Conservation (phyloP, 208 protist species). For the Balamuthia mandrillaris region DNA sequence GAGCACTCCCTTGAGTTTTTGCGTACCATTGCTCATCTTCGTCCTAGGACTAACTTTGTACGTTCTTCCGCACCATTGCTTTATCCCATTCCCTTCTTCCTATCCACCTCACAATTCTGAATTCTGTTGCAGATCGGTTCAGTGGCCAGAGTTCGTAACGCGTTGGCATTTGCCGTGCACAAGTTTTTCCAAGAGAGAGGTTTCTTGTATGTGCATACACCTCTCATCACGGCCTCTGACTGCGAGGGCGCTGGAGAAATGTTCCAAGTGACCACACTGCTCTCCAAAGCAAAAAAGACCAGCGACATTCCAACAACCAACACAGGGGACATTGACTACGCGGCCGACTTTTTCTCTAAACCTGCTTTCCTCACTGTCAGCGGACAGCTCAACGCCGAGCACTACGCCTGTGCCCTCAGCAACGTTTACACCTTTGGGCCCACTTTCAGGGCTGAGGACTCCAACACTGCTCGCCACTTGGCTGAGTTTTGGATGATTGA, state of each 20-base stretch:
- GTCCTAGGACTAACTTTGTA: slow-evolving; percentile 73
- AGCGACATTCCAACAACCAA: not conserved
- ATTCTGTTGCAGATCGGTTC: slow-evolving; percentile 55
- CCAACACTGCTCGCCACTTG: slow-evolving; percentile 71
- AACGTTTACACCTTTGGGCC: slow-evolving; percentile 80
- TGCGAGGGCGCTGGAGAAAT: slow-evolving; percentile 85
- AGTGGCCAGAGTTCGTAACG: slow-evolving; percentile 68
- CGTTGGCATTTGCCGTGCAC: slow-evolving; percentile 53
- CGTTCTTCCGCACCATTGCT: no score
- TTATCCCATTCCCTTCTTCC: not conserved
- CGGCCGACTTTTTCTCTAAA: slow-evolving; percentile 68
- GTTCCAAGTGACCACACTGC: slow-evolving; percentile 66
- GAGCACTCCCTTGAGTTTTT: slow-evolving; percentile 76
- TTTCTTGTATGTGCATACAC: slow-evolving; percentile 77
- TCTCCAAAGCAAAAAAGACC: not conserved
- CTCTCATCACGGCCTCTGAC: slow-evolving; percentile 78
- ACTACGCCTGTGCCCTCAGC: slow-evolving; percentile 61
- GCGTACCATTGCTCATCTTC: slow-evolving; percentile 73
- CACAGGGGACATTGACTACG: no score
- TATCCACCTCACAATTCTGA: no score
- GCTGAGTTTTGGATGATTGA: slow-evolving; percentile 85
- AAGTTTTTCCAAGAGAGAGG: slow-evolving; percentile 52
- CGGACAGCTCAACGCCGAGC: slow-evolving; percentile 59
- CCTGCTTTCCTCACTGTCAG: slow-evolving; percentile 73
- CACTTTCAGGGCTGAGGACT: slow-evolving; percentile 75